phyloP scores from a whole-genome alignment of 1,284 basidiomycete species.

The Paramarasmius palmivorus region DNA sequence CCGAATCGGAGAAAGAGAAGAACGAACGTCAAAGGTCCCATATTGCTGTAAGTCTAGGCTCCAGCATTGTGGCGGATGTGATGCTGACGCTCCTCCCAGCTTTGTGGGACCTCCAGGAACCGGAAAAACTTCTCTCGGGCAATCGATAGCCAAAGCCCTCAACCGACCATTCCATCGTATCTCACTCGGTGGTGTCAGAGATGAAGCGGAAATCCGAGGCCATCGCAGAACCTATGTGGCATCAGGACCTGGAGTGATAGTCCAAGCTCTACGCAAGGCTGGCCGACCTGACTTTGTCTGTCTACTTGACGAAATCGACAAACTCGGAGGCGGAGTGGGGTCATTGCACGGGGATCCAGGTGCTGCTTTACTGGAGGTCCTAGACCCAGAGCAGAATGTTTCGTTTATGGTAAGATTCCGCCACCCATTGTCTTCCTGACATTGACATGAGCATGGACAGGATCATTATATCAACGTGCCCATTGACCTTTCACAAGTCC shows the following conservation, averaged over 20 bases:
- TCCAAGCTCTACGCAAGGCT: slow-evolving; percentile 87
- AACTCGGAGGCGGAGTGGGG: slow-evolving; percentile 63
- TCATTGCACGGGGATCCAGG: slow-evolving; percentile 85
- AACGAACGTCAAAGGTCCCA: slow-evolving; percentile 73
- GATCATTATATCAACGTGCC: slow-evolving; percentile 94
- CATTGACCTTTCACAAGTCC: slow-evolving; percentile 82
- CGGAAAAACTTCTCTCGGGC: slow-evolving; percentile 84
- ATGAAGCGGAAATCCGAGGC: slow-evolving; percentile 89
- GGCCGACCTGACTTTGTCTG: slow-evolving; percentile 80
- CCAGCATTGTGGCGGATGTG: slow-evolving; percentile 1
- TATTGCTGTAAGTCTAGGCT: slow-evolving; percentile 60
- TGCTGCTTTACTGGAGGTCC: slow-evolving; percentile 85
- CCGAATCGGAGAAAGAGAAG: slow-evolving; percentile 16
- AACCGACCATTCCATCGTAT: slow-evolving; percentile 89
- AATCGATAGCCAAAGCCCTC: slow-evolving; percentile 84
- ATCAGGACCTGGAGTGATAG: slow-evolving; percentile 83
- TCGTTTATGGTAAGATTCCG: slow-evolving; percentile 66
- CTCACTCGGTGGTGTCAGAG: slow-evolving; percentile 88
- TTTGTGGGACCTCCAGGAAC: slow-evolving; percentile 85
- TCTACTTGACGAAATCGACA: slow-evolving; percentile 86
- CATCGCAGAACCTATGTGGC: slow-evolving; percentile 92
- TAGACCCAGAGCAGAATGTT: slow-evolving; percentile 92
- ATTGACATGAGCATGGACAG: slow-evolving; percentile 32
- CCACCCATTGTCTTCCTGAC: slow-evolving; percentile 14
- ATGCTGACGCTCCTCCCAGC: slow-evolving; percentile 31